These are phyloP conservation scores for Coemansia sp. DNA, from an alignment of 192 early-diverging fungal species.

Conservation along the genomic window DNA sequence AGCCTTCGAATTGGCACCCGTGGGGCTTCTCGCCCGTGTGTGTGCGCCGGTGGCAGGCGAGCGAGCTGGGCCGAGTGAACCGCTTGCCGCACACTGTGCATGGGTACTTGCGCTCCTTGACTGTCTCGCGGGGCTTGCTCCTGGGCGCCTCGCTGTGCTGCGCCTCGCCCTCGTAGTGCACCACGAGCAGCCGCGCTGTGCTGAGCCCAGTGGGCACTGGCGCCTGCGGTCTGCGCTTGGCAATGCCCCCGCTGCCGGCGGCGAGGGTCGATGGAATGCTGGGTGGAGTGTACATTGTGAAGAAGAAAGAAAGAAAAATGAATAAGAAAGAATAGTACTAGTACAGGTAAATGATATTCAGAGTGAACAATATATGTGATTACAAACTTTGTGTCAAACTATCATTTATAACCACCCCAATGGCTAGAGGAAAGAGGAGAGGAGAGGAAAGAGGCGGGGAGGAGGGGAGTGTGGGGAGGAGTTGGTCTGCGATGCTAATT, in stretches of 20 bases:
- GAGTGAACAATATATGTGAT: neutral
- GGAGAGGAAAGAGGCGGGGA: neutral
- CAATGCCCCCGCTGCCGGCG: slow-evolving; percentile 13
- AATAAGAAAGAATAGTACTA: neutral
- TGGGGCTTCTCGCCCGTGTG: slow-evolving; percentile 60
- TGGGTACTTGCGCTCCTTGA: slow-evolving; percentile 53
- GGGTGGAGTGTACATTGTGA: slow-evolving; percentile 11
- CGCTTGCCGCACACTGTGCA: slow-evolving; percentile 47
- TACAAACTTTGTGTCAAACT: neutral
- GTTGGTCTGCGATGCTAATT: slow-evolving; percentile 10
- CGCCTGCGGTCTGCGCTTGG: slow-evolving; percentile 11
- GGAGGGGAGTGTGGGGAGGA: neutral
- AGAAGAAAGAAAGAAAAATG: neutral
- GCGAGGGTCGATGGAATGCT: slow-evolving; percentile 5
- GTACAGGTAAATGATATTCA: neutral
- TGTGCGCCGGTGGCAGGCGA: slow-evolving; percentile 53
- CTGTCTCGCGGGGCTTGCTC: slow-evolving; percentile 17
- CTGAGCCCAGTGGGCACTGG: neutral
- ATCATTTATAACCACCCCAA: neutral
- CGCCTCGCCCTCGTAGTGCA: neutral
- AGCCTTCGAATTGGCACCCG: slow-evolving; percentile 41
- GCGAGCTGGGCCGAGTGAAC: slow-evolving; percentile 48
- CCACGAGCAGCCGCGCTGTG: slow-evolving; percentile 2
- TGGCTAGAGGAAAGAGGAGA: neutral
- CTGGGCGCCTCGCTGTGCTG: neutral